A percentile compares a stretch with the other conserved stretches of the same genome.
Evolutionary conservation across 331 rosid genomes (phyloP).

Genomic region (Malus hybrid): DNA sequence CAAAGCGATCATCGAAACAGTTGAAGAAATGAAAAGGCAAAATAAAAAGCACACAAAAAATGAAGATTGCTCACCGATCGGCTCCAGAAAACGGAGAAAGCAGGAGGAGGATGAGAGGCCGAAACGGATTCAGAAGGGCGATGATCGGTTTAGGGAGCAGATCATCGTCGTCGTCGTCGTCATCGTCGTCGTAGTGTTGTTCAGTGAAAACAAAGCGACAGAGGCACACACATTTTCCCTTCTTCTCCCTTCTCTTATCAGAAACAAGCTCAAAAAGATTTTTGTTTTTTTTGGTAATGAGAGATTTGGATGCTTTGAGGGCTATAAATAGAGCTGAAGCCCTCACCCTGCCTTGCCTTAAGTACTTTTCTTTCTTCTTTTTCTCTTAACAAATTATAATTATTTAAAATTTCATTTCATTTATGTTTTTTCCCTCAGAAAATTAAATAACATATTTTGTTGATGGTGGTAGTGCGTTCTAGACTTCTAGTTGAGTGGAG

Average conservation of each 20-base stretch:
- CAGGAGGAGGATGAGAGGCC: conserved; percentile 36
- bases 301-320: neutral
- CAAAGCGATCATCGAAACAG: conserved; percentile 13
- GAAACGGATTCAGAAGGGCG: neutral
- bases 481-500: neutral
- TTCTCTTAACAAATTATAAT: neutral
- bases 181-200: conserved; percentile 20
- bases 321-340: neutral
- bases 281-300: neutral
- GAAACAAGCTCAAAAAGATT: neutral
- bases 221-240: conserved; percentile 9
- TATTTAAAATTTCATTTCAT: neutral
- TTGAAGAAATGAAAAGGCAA: neutral
- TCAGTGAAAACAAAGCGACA: conserved; percentile 17
- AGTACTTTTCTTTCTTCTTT: neutral
- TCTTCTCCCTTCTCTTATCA: neutral
- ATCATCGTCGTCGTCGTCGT: conserved; percentile 10
- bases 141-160: neutral
- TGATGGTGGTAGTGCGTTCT: neutral
- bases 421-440: neutral
- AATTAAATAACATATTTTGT: neutral
- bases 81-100: conserved; percentile 8
- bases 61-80: conserved; percentile 43
- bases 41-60: neutral
- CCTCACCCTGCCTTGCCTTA: neutral